These are phyloP conservation scores for Fusarium keratoplasticum DNA, from an alignment of 2,329 filamentous ascomycete species.

Conservation along the genomic window DNA sequence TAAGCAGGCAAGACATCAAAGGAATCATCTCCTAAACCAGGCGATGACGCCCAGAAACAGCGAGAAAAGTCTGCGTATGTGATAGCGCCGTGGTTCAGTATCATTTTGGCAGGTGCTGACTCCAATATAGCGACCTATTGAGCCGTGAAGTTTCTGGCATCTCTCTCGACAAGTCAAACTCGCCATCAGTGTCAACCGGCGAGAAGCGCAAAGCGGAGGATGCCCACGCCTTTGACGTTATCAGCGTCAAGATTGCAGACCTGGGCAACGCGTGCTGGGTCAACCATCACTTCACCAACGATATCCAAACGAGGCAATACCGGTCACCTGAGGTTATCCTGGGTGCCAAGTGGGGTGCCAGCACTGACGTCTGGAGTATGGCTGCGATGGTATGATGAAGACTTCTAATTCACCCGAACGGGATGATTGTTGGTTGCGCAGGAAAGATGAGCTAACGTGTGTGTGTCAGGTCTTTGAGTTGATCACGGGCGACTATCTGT, in stretches of 20 bases:
- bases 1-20: slow-evolving; percentile 51
- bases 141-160: slow-evolving; percentile 95
- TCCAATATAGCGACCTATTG: slow-evolving; percentile 76
- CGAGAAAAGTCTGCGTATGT: slow-evolving; percentile 93
- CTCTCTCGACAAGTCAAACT: slow-evolving; percentile 81
- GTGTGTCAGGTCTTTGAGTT: slow-evolving; percentile 85
- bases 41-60: slow-evolving; percentile 79
- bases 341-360: slow-evolving; percentile 98
- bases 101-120: slow-evolving; percentile 12
- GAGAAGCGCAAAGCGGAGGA: slow-evolving; percentile 75
- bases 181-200: slow-evolving; percentile 62
- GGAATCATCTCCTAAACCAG: slow-evolving; percentile 62
- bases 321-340: slow-evolving; percentile 96
- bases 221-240: slow-evolving; percentile 73
- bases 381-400: slow-evolving; percentile 84
- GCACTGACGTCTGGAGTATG: slow-evolving; percentile 99
- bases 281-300: slow-evolving; percentile 98
- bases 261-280: slow-evolving; percentile 99
- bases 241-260: slow-evolving; percentile 99
- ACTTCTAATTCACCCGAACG: not conserved
- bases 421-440: not conserved
- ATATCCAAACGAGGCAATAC: slow-evolving; percentile 98
- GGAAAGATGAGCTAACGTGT: slow-evolving; percentile 16
- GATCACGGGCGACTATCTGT: slow-evolving; percentile 98
- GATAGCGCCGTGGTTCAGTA: not conserved